Conservation (phyloP, 331 rosid genomes). For the Malus hybrid region DNA sequence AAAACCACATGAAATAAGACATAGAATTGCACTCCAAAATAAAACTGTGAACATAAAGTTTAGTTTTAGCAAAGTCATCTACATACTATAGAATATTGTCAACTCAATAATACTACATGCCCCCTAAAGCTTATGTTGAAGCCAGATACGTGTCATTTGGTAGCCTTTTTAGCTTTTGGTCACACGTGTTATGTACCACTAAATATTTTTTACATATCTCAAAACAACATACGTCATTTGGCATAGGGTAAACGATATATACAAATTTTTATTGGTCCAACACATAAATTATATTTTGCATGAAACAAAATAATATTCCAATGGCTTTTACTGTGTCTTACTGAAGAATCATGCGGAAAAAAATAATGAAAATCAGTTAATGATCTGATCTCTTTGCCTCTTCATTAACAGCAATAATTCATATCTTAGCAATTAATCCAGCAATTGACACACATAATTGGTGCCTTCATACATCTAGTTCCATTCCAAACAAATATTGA, state of each 20-base stretch:
- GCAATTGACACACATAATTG: neutral
- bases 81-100: neutral
- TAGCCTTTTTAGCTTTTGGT: too few relatives aligned
- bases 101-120: neutral
- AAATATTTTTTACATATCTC: too few relatives aligned
- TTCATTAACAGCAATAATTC: neutral
- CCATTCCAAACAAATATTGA: neutral
- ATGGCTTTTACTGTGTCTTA: neutral
- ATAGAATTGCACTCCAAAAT: slow-evolving; percentile 4
- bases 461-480: neutral
- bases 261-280: too few relatives aligned
- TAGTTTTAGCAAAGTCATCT: neutral
- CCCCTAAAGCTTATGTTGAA: too few relatives aligned
- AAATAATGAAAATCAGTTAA: neutral
- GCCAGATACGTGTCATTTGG: too few relatives aligned
- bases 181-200: too few relatives aligned
- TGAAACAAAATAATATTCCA: too few relatives aligned
- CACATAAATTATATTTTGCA: too few relatives aligned
- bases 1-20: slow-evolving; percentile 15
- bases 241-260: too few relatives aligned
- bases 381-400: neutral
- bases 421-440: neutral
- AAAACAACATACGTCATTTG: too few relatives aligned
- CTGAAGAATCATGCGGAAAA: neutral
- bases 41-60: neutral